A percentile compares a stretch with the other conserved stretches of the same genome.
These are phyloP conservation scores for Neurospora sp. DNA, from an alignment of 495 filamentous ascomycete species.

Conservation along the genomic window DNA sequence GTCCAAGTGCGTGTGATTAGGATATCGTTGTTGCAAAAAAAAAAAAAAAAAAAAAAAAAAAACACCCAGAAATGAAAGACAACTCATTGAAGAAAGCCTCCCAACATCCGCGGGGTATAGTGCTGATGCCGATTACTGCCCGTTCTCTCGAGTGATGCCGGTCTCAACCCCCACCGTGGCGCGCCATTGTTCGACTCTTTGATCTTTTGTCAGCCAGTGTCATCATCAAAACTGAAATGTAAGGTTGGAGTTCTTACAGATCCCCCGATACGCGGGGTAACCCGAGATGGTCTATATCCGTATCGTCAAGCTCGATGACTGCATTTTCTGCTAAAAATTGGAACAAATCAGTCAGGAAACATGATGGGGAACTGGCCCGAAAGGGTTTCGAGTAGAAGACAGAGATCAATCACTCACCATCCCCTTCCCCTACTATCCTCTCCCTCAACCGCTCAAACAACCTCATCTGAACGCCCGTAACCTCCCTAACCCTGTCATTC, in stretches of 20 bases:
- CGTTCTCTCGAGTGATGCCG: not conserved
- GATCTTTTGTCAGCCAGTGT: not conserved
- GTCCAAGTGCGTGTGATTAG: not conserved
- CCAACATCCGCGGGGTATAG: not conserved
- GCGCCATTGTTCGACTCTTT: constrained; percentile 11
- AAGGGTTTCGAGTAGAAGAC: not conserved
- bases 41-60: not conserved
- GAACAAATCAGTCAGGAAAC: not conserved
- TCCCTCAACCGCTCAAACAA: not conserved
- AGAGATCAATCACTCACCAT: not conserved
- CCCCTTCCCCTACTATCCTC: not conserved
- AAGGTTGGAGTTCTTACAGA: not conserved
- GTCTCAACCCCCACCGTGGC: not conserved
- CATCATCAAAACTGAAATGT: not conserved
- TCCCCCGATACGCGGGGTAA: constrained; percentile 1
- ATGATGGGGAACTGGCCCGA: not conserved
- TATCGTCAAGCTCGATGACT: not conserved
- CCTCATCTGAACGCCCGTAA: constrained; percentile 1
- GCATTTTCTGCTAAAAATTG: not conserved
- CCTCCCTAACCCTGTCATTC: not conserved
- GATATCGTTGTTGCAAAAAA: not conserved
- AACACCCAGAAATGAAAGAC: not conserved
- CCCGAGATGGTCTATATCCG: constrained; percentile 1
- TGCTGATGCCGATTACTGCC: not conserved
- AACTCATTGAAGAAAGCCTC: not conserved